phyloP scores from a whole-genome alignment of 257 asterid genomes.

The Penstemon eatonii region DNA sequence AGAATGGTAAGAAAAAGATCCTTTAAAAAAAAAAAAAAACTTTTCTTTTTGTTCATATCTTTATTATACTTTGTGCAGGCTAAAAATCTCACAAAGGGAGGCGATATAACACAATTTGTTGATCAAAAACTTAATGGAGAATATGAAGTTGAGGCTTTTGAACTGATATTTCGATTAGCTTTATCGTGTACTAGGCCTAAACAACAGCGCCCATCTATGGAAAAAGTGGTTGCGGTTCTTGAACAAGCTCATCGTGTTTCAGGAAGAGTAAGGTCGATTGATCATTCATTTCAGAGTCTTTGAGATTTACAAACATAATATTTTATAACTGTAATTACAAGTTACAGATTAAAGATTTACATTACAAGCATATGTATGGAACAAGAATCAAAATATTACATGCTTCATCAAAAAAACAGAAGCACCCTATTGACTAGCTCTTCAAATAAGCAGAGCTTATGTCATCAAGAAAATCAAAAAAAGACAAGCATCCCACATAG shows the following conservation, averaged over 20 bases:
- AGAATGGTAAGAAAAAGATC: constrained; percentile 50
- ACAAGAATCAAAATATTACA: constrained; percentile 30
- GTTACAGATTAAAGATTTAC: background rate
- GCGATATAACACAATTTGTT: constrained; percentile 59
- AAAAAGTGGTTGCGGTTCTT: constrained; percentile 45
- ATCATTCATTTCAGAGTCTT: constrained; percentile 29
- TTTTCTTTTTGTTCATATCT: background rate
- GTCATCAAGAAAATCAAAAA: constrained; percentile 29
- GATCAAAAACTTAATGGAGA: constrained; percentile 65
- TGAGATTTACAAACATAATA: too few species aligned
- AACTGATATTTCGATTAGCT: constrained; percentile 50
- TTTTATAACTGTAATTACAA: too few species aligned
- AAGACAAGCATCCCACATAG: constrained; percentile 24
- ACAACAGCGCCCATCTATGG: constrained; percentile 75
- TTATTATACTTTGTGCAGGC: constrained; percentile 46
- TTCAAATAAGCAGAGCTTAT: constrained; percentile 48
- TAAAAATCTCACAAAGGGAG: constrained; percentile 48
- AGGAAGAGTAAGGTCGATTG: constrained; percentile 23
- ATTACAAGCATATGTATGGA: background rate
- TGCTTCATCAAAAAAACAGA: constrained; percentile 59
- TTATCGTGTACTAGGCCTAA: constrained; percentile 59
- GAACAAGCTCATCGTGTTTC: constrained; percentile 57
- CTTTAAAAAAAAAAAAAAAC: too few species aligned
- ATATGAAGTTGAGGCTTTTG: constrained; percentile 57
- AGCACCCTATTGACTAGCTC: constrained; percentile 58